Evolutionary conservation across 345 rosid species (phyloP).

Genomic region (Geranium brycei): DNA sequence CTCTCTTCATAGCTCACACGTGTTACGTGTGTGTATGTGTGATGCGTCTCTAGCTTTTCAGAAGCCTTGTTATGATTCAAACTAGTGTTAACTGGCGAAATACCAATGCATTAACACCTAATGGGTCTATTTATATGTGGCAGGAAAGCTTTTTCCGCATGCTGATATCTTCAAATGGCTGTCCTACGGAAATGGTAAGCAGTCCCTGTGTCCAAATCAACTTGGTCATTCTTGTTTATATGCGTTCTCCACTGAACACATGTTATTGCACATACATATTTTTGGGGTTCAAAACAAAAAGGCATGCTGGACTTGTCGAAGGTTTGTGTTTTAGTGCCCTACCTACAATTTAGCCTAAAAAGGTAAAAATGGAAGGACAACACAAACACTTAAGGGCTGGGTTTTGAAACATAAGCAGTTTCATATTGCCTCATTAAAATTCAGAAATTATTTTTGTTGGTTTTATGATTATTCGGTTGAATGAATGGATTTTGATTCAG

Average conservation of each 20-base stretch:
- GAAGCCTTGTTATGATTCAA: not conserved
- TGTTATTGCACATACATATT: not conserved
- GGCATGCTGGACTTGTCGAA: not conserved
- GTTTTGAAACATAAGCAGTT: too few species aligned
- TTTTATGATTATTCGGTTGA: not conserved
- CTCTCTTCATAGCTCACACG: too few species aligned
- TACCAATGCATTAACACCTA: too few species aligned
- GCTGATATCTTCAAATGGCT: conserved; percentile 72
- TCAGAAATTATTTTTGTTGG: too few species aligned
- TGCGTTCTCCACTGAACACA: not conserved
- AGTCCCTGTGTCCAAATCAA: not conserved
- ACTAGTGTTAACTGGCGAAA: not conserved
- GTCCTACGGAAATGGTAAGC: conserved; percentile 78
- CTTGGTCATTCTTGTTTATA: not conserved
- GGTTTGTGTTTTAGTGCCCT: not conserved
- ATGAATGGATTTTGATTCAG: not conserved
- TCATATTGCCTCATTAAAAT: too few species aligned
- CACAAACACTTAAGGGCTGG: too few species aligned
- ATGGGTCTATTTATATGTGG: conserved; percentile 5
- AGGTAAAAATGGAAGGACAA: too few species aligned
- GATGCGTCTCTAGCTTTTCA: too few species aligned
- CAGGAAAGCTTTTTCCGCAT: conserved; percentile 83
- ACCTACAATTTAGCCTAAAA: too few species aligned
- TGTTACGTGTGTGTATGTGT: too few species aligned
- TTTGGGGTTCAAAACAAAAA: not conserved